Evolutionary conservation across 305 asterid species (phyloP), one percentile per base, ranked within the genome.

Genomic region (Fraxinus nigra): DNA sequence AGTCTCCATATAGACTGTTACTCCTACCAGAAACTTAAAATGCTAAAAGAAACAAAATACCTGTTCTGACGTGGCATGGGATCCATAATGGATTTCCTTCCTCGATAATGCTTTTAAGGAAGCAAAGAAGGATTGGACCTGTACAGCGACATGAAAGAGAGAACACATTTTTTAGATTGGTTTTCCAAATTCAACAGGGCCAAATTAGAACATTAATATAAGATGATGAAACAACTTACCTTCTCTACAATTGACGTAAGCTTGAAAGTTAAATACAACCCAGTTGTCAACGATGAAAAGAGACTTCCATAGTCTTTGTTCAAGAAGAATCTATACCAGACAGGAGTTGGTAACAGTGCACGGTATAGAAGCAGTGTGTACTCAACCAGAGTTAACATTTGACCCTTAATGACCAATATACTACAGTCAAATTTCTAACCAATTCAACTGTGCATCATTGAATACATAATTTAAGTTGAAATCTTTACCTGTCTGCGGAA

Each of bases 301-400:
- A 96, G 96, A 87, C 94, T 92, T 75, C 98, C 99, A 80, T 94
- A 92, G 5, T 92, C 95, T 87, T 96, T 96, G 97, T 96, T 96
- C 87, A 93, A 85, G 87, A 96, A 96, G 91, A 94, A 96, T 83
- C 98, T 89, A 86, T 93, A 96, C 99, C 99, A 96, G 61, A 96
- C 95, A 76, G 99, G 95, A 83, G 98, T 85, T 54, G 99, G 97
- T 84, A 96, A 88, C 85, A 96, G 83, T 72, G 97, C 97, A 85
- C 98, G 97, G 88, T 94, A 91, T 32, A 96, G 87, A 84, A 96
- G 90, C 89, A 96, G 86, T 3, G 93, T 84, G 88, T 96, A 94
- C 88, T 96, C 99, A 51, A 96, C 94, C 84, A 94, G 90, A 80
- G 99, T 96, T 86, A 96, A 88, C 94, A 96, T 89, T 87, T 93